A percentile compares a stretch with the other conserved stretches of the same genome.
phyloP scores from a whole-genome alignment of 2,329 filamentous ascomycete genomes.

The Cercospora citrullina region DNA sequence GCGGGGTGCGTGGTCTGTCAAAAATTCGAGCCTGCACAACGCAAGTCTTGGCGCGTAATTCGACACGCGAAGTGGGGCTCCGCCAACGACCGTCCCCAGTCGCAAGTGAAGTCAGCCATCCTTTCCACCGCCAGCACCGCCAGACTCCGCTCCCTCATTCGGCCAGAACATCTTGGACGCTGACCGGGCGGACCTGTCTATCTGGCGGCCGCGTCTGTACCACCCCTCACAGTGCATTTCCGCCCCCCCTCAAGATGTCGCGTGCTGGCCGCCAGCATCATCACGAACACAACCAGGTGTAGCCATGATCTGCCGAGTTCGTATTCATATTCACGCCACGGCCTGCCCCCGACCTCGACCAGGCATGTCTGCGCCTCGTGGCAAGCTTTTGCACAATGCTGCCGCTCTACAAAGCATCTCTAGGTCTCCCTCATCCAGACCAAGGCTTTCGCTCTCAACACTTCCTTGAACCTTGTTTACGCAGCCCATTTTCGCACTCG shows the following conservation, averaged over 20 bases:
- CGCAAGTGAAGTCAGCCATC: not conserved
- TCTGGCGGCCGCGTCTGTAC: not conserved
- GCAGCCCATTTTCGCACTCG: not conserved
- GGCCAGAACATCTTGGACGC: not conserved
- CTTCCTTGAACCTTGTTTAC: conserved; percentile 8
- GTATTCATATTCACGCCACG: not conserved
- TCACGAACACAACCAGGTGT: conserved; percentile 1
- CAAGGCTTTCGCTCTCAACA: not conserved
- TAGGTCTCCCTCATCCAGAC: not conserved
- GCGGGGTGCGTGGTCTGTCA: not conserved
- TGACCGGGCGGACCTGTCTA: not conserved
- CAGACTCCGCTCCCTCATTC: not conserved
- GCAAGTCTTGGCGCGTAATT: conserved; percentile 8
- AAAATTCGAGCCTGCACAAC: not conserved
- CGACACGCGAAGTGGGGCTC: not conserved
- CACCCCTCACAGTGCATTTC: not conserved
- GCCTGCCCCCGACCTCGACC: not conserved
- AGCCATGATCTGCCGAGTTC: not conserved
- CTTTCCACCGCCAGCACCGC: not conserved
- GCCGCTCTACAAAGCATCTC: conserved; percentile 9
- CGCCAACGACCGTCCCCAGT: not conserved
- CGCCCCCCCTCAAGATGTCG: not conserved
- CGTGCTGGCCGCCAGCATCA: not conserved
- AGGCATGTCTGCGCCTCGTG: not conserved
- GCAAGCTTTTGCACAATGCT: conserved; percentile 5